Percentiles rank a stretch among this genome's conserved stretches.
Conservation (phyloP, 164 flowering plant species). For the Buxus sempervirens region DNA sequence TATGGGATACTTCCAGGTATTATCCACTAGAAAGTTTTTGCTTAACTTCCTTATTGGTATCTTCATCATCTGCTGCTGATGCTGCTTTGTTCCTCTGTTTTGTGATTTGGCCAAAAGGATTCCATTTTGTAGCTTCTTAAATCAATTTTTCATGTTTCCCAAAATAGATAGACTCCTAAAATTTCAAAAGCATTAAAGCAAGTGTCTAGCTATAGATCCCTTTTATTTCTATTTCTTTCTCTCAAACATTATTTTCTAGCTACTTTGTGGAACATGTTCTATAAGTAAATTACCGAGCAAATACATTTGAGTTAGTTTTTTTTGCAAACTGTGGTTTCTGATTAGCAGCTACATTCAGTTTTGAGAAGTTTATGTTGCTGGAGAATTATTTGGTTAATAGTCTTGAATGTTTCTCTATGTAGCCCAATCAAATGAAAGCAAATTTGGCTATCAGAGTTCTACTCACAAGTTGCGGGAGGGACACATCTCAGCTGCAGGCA, state of each 20-base stretch:
- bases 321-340: background rate
- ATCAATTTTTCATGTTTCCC: background rate
- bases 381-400: background rate
- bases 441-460: constrained; percentile 26
- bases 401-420: constrained; percentile 16
- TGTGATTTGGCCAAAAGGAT: background rate
- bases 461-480: constrained; percentile 46
- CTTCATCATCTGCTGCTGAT: background rate
- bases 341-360: background rate
- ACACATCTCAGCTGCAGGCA: constrained; percentile 34
- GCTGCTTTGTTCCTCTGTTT: too few species aligned
- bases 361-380: background rate
- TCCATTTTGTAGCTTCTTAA: background rate
- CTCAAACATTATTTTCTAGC: background rate
- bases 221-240: background rate
- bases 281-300: background rate
- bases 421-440: constrained; percentile 47
- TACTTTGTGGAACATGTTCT: background rate
- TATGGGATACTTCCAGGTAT: constrained; percentile 36
- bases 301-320: background rate
- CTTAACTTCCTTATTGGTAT: constrained; percentile 8
- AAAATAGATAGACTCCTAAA: background rate
- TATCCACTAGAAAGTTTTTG: background rate
- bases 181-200: background rate
- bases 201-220: too few species aligned